Evolutionary conservation across 768 basidiomycete genomes (phyloP).

Genomic region (Austroboletus festivus): DNA sequence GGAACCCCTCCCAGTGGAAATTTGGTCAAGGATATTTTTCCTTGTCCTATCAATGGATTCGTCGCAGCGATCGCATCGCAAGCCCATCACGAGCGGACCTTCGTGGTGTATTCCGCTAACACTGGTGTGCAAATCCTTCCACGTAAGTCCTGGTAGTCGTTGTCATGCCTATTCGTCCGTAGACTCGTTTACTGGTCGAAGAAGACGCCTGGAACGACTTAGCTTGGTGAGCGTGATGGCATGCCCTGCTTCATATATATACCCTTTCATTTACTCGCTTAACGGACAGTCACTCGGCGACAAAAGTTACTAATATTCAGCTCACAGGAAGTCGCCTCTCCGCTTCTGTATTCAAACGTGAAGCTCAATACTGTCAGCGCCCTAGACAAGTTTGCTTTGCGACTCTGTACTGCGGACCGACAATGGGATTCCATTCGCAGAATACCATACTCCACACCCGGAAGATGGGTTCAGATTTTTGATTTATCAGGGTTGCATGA

Average conservation of each 20-base stretch:
- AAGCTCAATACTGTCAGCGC: conserved; percentile 39
- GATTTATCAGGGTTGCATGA: conserved; percentile 63
- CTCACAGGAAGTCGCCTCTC: conserved; percentile 59
- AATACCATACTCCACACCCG: conserved; percentile 83
- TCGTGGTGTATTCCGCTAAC: conserved; percentile 29
- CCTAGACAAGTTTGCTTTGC: conserved; percentile 57
- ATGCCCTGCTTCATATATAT: not conserved
- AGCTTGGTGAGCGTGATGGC: no score
- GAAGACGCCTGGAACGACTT: no score
- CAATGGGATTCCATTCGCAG: conserved; percentile 88
- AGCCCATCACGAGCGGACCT: conserved; percentile 1
- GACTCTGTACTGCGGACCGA: conserved; percentile 60
- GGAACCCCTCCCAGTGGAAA: conserved; percentile 61
- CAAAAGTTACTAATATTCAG: conserved; percentile 13
- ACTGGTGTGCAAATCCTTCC: conserved; percentile 40
- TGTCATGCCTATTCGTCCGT: no score
- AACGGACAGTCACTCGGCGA: not conserved
- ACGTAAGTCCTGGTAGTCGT: conserved; percentile 29
- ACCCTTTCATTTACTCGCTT: conserved; percentile 1
- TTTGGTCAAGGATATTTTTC: conserved; percentile 65
- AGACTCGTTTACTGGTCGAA: no score
- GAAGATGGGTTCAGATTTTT: conserved; percentile 78
- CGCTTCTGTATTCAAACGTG: conserved; percentile 61
- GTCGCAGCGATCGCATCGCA: conserved; percentile 9
- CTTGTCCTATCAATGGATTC: conserved; percentile 24